phyloP scores from a whole-genome alignment of 2,329 filamentous ascomycete genomes.

The Ceratocystis alfenasii region DNA sequence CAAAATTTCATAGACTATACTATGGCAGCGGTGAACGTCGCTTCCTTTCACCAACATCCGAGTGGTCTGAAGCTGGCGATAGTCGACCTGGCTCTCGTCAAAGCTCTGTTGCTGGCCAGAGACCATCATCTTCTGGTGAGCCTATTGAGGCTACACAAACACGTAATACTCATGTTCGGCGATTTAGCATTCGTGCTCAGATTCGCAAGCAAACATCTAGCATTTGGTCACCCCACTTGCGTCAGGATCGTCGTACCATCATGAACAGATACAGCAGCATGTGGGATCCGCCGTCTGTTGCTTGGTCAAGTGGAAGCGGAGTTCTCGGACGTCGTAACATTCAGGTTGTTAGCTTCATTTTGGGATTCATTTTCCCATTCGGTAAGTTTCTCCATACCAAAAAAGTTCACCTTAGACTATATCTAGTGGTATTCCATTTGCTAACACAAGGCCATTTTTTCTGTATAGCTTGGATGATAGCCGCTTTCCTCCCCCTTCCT shows the following conservation, averaged over 20 bases:
- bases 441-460: constrained; percentile 21
- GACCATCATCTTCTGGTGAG: constrained; percentile 28
- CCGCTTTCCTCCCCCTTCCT: constrained; percentile 61
- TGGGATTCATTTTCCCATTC: constrained; percentile 68
- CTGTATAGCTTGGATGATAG: constrained; percentile 62
- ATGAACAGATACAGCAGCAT: constrained; percentile 30
- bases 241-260: constrained; percentile 47
- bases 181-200: constrained; percentile 21
- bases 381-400: constrained; percentile 35
- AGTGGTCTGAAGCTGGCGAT: constrained; percentile 37
- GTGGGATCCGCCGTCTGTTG: constrained; percentile 63
- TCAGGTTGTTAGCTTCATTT: constrained; percentile 61
- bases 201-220: constrained; percentile 42
- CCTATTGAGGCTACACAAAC: constrained; percentile 3
- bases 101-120: constrained; percentile 37
- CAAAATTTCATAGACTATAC: constrained; percentile 42
- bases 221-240: constrained; percentile 64
- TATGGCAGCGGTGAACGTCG: constrained; percentile 55
- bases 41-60: constrained; percentile 39
- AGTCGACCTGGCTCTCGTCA: constrained; percentile 37
- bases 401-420: constrained; percentile 12
- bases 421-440: constrained; percentile 23
- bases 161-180: constrained; percentile 6
- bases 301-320: constrained; percentile 49
- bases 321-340: constrained; percentile 55